Percentiles rank a stretch among this genome's conserved stretches.
Evolutionary conservation across 805 yeast genomes (phyloP).

Genomic region (Candida xiaguanensis): DNA sequence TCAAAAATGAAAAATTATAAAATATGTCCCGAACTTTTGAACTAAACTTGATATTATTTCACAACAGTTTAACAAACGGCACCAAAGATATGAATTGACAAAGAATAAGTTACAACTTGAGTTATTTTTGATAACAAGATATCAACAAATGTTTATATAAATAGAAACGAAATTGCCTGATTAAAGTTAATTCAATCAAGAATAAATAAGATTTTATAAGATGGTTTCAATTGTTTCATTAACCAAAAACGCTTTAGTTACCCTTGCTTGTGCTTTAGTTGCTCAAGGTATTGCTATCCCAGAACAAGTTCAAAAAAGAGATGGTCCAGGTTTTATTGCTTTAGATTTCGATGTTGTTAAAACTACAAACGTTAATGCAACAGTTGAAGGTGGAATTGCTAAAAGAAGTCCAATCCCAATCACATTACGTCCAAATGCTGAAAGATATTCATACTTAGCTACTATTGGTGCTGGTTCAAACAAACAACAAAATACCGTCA

Average conservation of each 20-base stretch:
- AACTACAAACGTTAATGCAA: background rate
- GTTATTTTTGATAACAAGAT: background rate
- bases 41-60: too few relatives aligned
- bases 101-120: too few relatives aligned
- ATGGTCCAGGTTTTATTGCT: slow-evolving; percentile 7
- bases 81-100: background rate
- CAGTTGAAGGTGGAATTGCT: slow-evolving; percentile 1
- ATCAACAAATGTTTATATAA: background rate
- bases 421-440: slow-evolving; percentile 3
- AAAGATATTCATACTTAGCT: slow-evolving; percentile 1
- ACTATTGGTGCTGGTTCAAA: slow-evolving; percentile 12
- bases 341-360: slow-evolving; percentile 9
- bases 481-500: slow-evolving; percentile 16
- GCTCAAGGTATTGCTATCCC: slow-evolving; percentile 10
- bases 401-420: slow-evolving; percentile 3
- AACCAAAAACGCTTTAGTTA: slow-evolving; percentile 6
- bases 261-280: slow-evolving; percentile 10
- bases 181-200: background rate
- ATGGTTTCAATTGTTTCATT: slow-evolving; percentile 10
- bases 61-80: background rate
- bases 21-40: background rate
- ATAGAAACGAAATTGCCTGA: background rate
- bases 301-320: slow-evolving; percentile 5
- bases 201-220: background rate
- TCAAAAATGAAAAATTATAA: background rate